Percentiles rank a stretch among this genome's conserved stretches.
phyloP scores from a whole-genome alignment of 2,329 filamentous ascomycete species.

The Aspergillus ibericus region DNA sequence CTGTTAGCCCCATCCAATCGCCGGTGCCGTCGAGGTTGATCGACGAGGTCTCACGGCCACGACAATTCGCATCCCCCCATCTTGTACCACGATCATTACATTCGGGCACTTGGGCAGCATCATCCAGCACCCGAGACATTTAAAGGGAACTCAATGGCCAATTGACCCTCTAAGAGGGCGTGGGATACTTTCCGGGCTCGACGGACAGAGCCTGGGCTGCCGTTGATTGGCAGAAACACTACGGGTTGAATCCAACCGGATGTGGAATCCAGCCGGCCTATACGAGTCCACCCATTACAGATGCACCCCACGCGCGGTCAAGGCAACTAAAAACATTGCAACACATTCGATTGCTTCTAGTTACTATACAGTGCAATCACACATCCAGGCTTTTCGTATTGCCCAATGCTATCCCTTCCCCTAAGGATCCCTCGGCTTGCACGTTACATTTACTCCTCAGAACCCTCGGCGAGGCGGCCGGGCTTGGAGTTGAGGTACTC shows the following conservation, averaged over 20 bases:
- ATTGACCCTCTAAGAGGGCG: neutral
- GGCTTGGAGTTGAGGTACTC: constrained; percentile 54
- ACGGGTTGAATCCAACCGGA: neutral
- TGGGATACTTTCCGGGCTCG: neutral
- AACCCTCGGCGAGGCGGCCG: constrained; percentile 40
- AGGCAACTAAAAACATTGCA: constrained; percentile 18
- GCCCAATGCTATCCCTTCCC: neutral
- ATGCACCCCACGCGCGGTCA: constrained; percentile 1
- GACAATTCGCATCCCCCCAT: neutral
- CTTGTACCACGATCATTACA: neutral
- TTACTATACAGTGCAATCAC: constrained; percentile 44
- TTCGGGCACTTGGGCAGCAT: constrained; percentile 5
- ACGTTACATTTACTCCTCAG: constrained; percentile 32
- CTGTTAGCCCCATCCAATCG: neutral
- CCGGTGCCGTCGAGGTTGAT: neutral
- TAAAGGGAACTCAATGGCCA: neutral
- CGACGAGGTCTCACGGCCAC: neutral
- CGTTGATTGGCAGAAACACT: constrained; percentile 4
- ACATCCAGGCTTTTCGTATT: constrained; percentile 19
- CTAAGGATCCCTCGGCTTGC: neutral
- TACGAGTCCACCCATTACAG: constrained; percentile 2
- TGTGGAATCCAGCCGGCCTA: constrained; percentile 5
- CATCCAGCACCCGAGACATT: neutral
- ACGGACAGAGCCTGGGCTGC: neutral
- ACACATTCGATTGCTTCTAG: constrained; percentile 38